A percentile compares a stretch with the other conserved stretches of the same genome.
Conservation (phyloP, 163 green algal genomes). For the Picocystis sp. region DNA sequence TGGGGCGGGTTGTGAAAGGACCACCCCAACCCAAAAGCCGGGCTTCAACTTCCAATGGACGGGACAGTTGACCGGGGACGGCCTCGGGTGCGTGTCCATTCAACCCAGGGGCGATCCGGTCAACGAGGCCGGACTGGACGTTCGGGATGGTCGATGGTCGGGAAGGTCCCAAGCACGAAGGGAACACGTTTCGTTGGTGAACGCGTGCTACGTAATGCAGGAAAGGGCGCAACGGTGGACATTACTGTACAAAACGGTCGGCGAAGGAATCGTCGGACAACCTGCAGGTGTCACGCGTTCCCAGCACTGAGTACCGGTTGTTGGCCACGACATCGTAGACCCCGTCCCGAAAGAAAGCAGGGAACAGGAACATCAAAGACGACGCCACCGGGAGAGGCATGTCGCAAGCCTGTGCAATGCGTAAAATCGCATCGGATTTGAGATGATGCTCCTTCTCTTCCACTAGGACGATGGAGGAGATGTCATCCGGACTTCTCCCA, state of each 20-base stretch:
- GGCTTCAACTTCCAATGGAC: no score
- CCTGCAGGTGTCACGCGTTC: conserved; percentile 36
- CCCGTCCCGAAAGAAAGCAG: conserved; percentile 31
- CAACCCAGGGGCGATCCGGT: no score
- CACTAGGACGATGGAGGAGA: conserved; percentile 76
- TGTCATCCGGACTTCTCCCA: conserved; percentile 53
- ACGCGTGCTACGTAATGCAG: no score
- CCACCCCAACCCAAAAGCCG: no score
- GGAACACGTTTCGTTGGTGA: no score
- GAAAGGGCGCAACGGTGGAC: no score
- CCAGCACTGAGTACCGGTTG: conserved; percentile 56
- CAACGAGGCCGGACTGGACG: no score
- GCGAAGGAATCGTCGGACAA: conserved; percentile 30
- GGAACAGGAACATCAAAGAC: conserved; percentile 27
- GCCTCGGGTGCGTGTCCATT: no score
- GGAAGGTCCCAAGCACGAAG: no score
- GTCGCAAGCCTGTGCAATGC: conserved; percentile 38
- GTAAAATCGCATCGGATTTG: conserved; percentile 55
- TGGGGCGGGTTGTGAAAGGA: no score
- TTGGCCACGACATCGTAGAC: conserved; percentile 52
- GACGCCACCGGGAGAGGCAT: conserved; percentile 40
- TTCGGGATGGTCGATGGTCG: no score
- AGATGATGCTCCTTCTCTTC: conserved; percentile 27
- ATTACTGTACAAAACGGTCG: conserved; percentile 30
- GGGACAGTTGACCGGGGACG: no score